phyloP scores from a whole-genome alignment of 1,139 yeast species.

The Magnusiomyces fungicola region DNA sequence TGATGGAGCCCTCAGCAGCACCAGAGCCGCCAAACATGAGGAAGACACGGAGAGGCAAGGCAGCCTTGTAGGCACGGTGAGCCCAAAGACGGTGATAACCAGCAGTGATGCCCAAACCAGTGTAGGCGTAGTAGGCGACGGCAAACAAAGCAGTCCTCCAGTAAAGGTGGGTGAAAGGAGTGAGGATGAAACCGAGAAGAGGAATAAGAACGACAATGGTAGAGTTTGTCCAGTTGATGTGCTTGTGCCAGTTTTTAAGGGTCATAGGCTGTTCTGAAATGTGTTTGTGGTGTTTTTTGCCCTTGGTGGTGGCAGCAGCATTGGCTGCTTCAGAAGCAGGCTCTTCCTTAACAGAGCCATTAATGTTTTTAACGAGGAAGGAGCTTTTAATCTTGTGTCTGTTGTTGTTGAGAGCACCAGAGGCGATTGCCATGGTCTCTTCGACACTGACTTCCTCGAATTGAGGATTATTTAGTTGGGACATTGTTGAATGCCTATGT shows the following conservation, averaged over 20 bases:
- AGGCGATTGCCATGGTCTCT: slow-evolving; percentile 78
- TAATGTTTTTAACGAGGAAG: slow-evolving; percentile 57
- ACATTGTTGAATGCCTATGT: not conserved
- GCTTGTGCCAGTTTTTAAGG: slow-evolving; percentile 68
- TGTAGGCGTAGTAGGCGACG: slow-evolving; percentile 52
- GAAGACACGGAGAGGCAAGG: slow-evolving; percentile 59
- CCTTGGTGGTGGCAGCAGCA: too few relatives aligned
- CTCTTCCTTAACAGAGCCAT: slow-evolving; percentile 20
- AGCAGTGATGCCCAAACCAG: slow-evolving; percentile 94
- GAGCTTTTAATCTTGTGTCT: slow-evolving; percentile 44
- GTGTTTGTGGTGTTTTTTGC: slow-evolving; percentile 41
- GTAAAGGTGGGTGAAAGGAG: slow-evolving; percentile 51
- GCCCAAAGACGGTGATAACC: slow-evolving; percentile 87
- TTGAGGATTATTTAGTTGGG: not conserved
- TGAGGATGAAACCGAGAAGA: slow-evolving; percentile 47
- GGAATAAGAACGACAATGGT: slow-evolving; percentile 74
- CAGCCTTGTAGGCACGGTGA: slow-evolving; percentile 80
- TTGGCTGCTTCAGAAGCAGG: too few relatives aligned
- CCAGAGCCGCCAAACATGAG: slow-evolving; percentile 89
- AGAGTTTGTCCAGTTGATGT: slow-evolving; percentile 89
- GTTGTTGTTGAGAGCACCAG: slow-evolving; percentile 75
- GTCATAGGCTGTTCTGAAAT: slow-evolving; percentile 95
- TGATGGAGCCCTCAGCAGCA: slow-evolving; percentile 92
- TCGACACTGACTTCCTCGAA: slow-evolving; percentile 49
- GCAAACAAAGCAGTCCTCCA: slow-evolving; percentile 56